Conservation (phyloP, 228 moss, liverwort and hornwort genomes). For the Sphagnum fallax region DNA sequence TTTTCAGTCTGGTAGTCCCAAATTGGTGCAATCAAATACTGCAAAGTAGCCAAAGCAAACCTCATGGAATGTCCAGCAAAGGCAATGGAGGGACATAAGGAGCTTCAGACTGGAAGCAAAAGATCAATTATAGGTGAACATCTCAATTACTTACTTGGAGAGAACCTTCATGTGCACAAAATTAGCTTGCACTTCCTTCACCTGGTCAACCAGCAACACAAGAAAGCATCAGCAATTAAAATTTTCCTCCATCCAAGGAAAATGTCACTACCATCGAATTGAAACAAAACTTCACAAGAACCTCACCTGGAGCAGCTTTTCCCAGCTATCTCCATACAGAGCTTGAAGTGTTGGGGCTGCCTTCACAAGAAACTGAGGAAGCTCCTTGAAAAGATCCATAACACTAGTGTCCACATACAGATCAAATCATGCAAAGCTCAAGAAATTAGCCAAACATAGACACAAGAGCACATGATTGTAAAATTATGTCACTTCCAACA, state of each 20-base stretch:
- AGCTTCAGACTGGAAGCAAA: too few species aligned
- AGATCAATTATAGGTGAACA: too few species aligned
- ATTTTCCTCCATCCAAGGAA: too few species aligned
- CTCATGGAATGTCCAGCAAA: too few species aligned
- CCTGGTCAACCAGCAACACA: slow-evolving; percentile 37
- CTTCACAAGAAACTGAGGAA: slow-evolving; percentile 85
- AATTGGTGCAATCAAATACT: too few species aligned
- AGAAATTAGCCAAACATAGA: background rate
- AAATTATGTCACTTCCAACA: too few species aligned
- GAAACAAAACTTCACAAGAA: background rate
- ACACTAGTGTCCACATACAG: slow-evolving; percentile 45
- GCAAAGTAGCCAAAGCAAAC: too few species aligned
- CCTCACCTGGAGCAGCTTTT: slow-evolving; percentile 74
- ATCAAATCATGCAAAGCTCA: background rate
- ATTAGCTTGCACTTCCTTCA: slow-evolving; percentile 90
- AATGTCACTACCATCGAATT: background rate
- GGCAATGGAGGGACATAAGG: too few species aligned
- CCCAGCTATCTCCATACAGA: slow-evolving; percentile 83
- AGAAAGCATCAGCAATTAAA: slow-evolving; percentile 4
- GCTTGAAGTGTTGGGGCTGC: slow-evolving; percentile 59
- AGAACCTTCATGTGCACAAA: slow-evolving; percentile 87
- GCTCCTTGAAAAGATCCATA: slow-evolving; percentile 91
- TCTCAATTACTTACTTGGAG: slow-evolving; percentile 61
- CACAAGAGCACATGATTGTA: background rate
- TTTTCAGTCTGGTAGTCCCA: too few species aligned